Conservation (phyloP, 768 basidiomycete species). For the Pisolithus marmoratus region DNA sequence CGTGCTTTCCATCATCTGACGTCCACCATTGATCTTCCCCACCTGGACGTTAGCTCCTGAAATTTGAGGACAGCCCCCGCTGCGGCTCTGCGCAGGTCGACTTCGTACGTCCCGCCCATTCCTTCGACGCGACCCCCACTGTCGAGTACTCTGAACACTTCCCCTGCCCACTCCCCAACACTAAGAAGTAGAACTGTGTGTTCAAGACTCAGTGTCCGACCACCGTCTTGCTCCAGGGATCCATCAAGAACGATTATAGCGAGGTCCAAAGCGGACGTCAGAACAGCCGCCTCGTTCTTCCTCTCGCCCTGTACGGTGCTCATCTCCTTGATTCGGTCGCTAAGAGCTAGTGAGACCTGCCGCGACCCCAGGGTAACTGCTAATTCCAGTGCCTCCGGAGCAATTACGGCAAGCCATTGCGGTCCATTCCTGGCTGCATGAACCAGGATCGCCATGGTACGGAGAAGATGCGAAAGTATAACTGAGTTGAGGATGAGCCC, state of each 20-base stretch:
- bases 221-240: slow-evolving; percentile 70
- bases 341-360: slow-evolving; percentile 43
- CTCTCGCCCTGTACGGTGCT: slow-evolving; percentile 14
- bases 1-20: slow-evolving; percentile 13
- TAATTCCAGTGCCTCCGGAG: slow-evolving; percentile 78
- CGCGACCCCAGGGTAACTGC: slow-evolving; percentile 73
- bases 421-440: slow-evolving; percentile 78
- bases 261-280: slow-evolving; percentile 73
- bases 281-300: slow-evolving; percentile 64
- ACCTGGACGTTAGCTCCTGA: slow-evolving; percentile 62
- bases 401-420: slow-evolving; percentile 76
- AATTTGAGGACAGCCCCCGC: slow-evolving; percentile 81
- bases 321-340: slow-evolving; percentile 32
- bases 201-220: slow-evolving; percentile 68
- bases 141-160: slow-evolving; percentile 60
- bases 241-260: slow-evolving; percentile 72
- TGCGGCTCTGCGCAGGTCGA: slow-evolving; percentile 58
- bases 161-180: slow-evolving; percentile 74
- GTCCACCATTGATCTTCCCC: slow-evolving; percentile 61
- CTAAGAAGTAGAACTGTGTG: slow-evolving; percentile 67
- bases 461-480: slow-evolving; percentile 69
- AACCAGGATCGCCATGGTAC: slow-evolving; percentile 71
- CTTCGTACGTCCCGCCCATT: slow-evolving; percentile 60
- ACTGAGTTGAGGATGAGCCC: slow-evolving; percentile 78
- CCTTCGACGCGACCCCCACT: slow-evolving; percentile 56